Conservation (phyloP, 2,329 filamentous ascomycete genomes). For the Hortaea werneckii region DNA sequence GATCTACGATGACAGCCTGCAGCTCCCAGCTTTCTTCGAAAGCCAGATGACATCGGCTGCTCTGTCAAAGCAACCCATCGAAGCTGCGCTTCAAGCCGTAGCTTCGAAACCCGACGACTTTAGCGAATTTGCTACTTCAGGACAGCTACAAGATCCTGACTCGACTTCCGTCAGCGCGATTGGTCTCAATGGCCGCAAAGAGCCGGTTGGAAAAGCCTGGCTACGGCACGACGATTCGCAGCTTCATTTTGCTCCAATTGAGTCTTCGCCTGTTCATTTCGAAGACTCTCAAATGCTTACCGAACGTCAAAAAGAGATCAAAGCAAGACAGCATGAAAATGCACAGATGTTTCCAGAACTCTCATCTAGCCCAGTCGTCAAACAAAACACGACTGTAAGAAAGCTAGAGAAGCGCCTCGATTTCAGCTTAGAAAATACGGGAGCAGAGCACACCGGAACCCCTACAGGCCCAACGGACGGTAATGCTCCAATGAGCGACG, state of each 20-base stretch:
- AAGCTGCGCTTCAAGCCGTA: too few relatives aligned
- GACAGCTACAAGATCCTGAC: not conserved
- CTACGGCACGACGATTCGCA: slow-evolving; percentile 74
- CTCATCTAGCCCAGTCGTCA: slow-evolving; percentile 41
- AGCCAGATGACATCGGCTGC: slow-evolving; percentile 4
- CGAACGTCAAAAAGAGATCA: slow-evolving; percentile 67
- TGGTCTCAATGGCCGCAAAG: not conserved
- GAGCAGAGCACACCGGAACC: slow-evolving; percentile 25
- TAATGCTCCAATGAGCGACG: slow-evolving; percentile 31
- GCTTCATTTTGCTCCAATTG: slow-evolving; percentile 62
- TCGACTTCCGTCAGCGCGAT: too few relatives aligned
- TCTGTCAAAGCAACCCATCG: not conserved
- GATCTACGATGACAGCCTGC: slow-evolving; percentile 26
- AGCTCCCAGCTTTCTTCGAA: slow-evolving; percentile 18
- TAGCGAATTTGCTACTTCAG: not conserved
- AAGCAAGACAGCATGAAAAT: slow-evolving; percentile 57
- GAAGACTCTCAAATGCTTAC: slow-evolving; percentile 66
- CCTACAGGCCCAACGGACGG: slow-evolving; percentile 31
- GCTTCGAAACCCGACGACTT: too few relatives aligned
- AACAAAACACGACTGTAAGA: slow-evolving; percentile 16
- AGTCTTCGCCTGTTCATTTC: slow-evolving; percentile 40
- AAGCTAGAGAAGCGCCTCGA: slow-evolving; percentile 17
- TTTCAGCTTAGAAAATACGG: slow-evolving; percentile 11
- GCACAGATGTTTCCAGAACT: slow-evolving; percentile 60
- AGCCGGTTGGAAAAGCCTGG: slow-evolving; percentile 35